Evolutionary conservation across 495 filamentous ascomycete genomes (phyloP).

Genomic region (Penicillium canariense): DNA sequence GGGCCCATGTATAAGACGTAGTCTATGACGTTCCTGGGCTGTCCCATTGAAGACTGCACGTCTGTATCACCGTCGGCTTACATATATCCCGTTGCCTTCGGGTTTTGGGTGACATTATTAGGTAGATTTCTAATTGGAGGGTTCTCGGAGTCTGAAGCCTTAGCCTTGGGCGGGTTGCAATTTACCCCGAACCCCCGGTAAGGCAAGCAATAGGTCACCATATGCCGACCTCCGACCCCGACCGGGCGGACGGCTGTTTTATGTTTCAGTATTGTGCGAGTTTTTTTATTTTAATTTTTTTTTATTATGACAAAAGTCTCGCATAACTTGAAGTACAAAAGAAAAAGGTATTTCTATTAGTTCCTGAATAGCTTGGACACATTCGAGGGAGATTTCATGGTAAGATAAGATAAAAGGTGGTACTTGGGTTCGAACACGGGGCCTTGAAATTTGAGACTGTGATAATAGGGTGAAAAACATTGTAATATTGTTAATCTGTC

Average conservation of each 20-base stretch:
- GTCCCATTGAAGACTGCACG: not conserved
- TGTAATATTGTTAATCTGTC: conserved; percentile 32
- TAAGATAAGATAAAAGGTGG: not conserved
- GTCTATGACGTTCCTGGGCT: not conserved
- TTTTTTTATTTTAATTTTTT: too few species aligned
- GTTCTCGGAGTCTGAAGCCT: not conserved
- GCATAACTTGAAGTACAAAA: too few species aligned
- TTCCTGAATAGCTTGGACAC: too few species aligned
- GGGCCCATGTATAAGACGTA: not conserved
- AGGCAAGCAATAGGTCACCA: too few species aligned
- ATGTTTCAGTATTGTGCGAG: too few species aligned
- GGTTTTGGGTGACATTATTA: not conserved
- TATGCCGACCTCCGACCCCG: too few species aligned
- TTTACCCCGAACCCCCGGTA: not conserved
- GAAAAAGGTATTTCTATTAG: too few species aligned
- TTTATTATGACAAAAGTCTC: too few species aligned
- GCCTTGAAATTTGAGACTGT: too few species aligned
- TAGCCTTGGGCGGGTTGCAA: not conserved
- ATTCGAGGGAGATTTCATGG: too few species aligned
- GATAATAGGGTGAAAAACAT: not conserved
- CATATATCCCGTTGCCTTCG: not conserved
- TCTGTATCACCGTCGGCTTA: not conserved
- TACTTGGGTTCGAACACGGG: not conserved
- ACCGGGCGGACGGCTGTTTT: too few species aligned
- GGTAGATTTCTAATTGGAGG: not conserved